Conservation (phyloP, 108 stramenopile species). For the Mayamaea pseudoterrestris region DNA sequence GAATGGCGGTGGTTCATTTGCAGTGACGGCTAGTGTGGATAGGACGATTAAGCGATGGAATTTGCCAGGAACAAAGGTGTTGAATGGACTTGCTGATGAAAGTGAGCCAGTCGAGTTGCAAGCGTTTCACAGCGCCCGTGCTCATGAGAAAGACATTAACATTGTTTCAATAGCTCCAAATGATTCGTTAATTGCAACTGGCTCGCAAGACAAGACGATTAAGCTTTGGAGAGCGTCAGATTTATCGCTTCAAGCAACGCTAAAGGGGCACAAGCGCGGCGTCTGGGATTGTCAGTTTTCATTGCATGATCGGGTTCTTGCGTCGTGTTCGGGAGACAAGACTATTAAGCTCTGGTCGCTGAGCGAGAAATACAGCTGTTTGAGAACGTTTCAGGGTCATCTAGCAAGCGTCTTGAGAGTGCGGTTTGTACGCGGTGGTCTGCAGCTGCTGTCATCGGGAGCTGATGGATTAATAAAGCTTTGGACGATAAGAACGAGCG, state of each 20-base stretch:
- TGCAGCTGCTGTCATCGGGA: slow-evolving; percentile 82
- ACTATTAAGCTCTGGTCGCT: slow-evolving; percentile 93
- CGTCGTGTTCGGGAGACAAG: slow-evolving; percentile 85
- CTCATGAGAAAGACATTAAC: slow-evolving; percentile 92
- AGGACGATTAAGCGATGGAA: slow-evolving; percentile 90
- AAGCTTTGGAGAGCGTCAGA: slow-evolving; percentile 85
- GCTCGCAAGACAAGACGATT: slow-evolving; percentile 90
- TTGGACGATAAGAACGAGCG: slow-evolving; percentile 90
- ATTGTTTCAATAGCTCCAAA: slow-evolving; percentile 90
- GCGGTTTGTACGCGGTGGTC: slow-evolving; percentile 60
- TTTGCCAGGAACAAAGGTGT: slow-evolving; percentile 52
- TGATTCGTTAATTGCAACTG: slow-evolving; percentile 90
- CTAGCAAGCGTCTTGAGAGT: slow-evolving; percentile 81
- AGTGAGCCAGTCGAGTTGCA: slow-evolving; percentile 15
- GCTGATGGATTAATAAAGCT: slow-evolving; percentile 92
- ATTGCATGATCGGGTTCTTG: slow-evolving; percentile 86
- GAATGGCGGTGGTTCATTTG: slow-evolving; percentile 84
- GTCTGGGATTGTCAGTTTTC: slow-evolving; percentile 95
- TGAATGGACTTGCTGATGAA: slow-evolving; percentile 15
- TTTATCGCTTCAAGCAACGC: slow-evolving; percentile 57
- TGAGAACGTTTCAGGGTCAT: slow-evolving; percentile 93
- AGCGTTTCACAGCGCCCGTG: slow-evolving; percentile 51
- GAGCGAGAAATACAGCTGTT: slow-evolving; percentile 74
- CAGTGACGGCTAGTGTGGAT: slow-evolving; percentile 84
- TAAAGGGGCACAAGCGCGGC: slow-evolving; percentile 92